These are phyloP conservation scores for Leucocoprinus gongylophorus DNA, from an alignment of 1,284 basidiomycete genomes.

Conservation along the genomic window DNA sequence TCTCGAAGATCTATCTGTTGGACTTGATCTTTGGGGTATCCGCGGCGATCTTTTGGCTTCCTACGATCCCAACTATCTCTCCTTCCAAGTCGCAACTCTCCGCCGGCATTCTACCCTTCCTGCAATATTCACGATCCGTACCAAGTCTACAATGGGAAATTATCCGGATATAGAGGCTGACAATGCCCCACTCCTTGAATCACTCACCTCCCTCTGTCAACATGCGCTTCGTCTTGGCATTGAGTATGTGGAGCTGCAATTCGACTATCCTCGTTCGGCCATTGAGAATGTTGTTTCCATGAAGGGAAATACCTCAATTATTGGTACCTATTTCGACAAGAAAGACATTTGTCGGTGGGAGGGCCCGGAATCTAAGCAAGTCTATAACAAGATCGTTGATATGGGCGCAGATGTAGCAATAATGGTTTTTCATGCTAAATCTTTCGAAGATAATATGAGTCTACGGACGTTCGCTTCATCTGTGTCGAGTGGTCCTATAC, in stretches of 20 bases:
- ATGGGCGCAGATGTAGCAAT: constrained; percentile 19
- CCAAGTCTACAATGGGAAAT: constrained; percentile 16
- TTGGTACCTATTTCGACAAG: constrained; percentile 19
- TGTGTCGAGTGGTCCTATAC: constrained; percentile 15
- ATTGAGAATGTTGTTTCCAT: constrained; percentile 13
- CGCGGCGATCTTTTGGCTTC: constrained; percentile 22
- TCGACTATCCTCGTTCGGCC: constrained; percentile 14
- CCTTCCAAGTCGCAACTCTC: constrained; percentile 21
- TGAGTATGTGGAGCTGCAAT: constrained; percentile 21
- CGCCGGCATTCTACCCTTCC: constrained; percentile 21
- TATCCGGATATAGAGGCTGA: constrained; percentile 16
- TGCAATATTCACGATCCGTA: constrained; percentile 20
- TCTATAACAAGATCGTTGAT: constrained; percentile 18
- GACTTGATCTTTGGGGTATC: constrained; percentile 25
- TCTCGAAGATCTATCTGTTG: constrained; percentile 23
- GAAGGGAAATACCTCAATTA: constrained; percentile 19
- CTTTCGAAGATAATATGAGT: constrained; percentile 20
- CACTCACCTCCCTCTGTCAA: constrained; percentile 12
- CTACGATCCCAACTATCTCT: constrained; percentile 18
- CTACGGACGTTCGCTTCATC: constrained; percentile 18
- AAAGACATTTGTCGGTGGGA: constrained; percentile 17
- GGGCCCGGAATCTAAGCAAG: constrained; percentile 13
- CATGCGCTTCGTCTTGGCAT: constrained; percentile 21
- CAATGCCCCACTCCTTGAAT: constrained; percentile 11
- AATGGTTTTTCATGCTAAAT: constrained; percentile 16